phyloP scores from a whole-genome alignment of 306 rosid genomes.

The Inga laurina region DNA sequence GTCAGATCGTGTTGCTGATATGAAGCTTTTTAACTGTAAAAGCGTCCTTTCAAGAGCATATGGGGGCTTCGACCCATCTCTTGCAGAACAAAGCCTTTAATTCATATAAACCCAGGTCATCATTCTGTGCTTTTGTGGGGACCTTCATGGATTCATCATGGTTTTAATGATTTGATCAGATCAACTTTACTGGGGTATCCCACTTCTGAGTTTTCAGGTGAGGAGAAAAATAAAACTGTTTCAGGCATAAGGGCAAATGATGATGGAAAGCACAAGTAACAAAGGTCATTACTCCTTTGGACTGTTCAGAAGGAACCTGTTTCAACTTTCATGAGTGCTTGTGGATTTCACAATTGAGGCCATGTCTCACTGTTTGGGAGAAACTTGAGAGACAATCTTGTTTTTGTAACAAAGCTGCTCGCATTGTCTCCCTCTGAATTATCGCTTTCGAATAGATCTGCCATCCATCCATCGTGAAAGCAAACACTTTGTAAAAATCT shows the following conservation, averaged over 20 bases:
- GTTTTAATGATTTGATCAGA: constrained; percentile 45
- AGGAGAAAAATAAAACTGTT: constrained; percentile 20
- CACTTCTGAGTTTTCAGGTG: constrained; percentile 28
- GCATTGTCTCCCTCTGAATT: not conserved
- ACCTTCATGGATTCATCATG: constrained; percentile 37
- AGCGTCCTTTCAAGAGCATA: not conserved
- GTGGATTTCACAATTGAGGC: constrained; percentile 45
- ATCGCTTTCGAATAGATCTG: not conserved
- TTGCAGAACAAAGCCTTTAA: constrained; percentile 33
- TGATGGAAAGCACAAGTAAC: constrained; percentile 44
- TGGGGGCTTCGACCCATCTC: constrained; percentile 34
- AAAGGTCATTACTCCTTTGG: not conserved
- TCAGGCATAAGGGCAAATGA: constrained; percentile 40
- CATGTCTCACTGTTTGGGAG: constrained; percentile 18
- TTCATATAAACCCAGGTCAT: constrained; percentile 29
- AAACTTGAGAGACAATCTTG: not conserved
- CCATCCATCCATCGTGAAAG: not conserved
- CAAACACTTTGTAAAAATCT: too few species aligned
- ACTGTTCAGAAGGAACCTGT: not conserved
- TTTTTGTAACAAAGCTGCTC: not conserved
- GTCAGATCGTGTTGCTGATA: not conserved
- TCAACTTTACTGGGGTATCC: constrained; percentile 31
- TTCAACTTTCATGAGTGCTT: constrained; percentile 53
- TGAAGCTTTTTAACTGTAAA: constrained; percentile 22
- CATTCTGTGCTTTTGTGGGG: constrained; percentile 33